Evolutionary conservation across 1,139 yeast species (phyloP).

Genomic region (Lodderomyces orthopsilosis): DNA sequence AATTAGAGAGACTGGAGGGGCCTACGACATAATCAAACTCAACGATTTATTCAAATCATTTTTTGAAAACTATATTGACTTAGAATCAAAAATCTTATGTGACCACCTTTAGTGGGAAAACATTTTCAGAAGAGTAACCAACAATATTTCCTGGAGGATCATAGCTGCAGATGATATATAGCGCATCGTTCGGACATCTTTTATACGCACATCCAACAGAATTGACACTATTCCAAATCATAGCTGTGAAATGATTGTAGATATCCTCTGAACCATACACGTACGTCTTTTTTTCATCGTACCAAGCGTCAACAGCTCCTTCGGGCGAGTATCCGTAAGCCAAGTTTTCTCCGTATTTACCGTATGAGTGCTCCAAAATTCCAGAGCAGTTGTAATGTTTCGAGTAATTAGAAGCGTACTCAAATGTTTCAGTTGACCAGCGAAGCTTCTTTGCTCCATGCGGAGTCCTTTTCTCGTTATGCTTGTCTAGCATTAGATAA

Average conservation of each 20-base stretch:
- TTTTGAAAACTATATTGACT: slow-evolving; percentile 40
- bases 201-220: slow-evolving; percentile 71
- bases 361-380: slow-evolving; percentile 69
- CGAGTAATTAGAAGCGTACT: slow-evolving; percentile 70
- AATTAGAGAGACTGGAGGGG: slow-evolving; percentile 89
- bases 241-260: slow-evolving; percentile 80
- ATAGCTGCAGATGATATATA: slow-evolving; percentile 61
- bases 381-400: slow-evolving; percentile 70
- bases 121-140: slow-evolving; percentile 29
- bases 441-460: slow-evolving; percentile 59
- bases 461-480: slow-evolving; percentile 64
- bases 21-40: slow-evolving; percentile 66
- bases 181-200: slow-evolving; percentile 41
- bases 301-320: slow-evolving; percentile 78
- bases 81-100: slow-evolving; percentile 29
- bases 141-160: slow-evolving; percentile 60
- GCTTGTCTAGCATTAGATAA: slow-evolving; percentile 47
- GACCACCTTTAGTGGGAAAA: slow-evolving; percentile 26
- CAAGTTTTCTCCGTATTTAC: slow-evolving; percentile 82
- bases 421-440: slow-evolving; percentile 67
- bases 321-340: slow-evolving; percentile 67
- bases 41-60: slow-evolving; percentile 60
- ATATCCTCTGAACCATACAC: slow-evolving; percentile 33
- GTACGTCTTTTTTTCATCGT: slow-evolving; percentile 61
- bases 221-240: slow-evolving; percentile 73